Evolutionary conservation across 2,329 filamentous ascomycete genomes (phyloP).

Genomic region (Aspergillus glaucus): DNA sequence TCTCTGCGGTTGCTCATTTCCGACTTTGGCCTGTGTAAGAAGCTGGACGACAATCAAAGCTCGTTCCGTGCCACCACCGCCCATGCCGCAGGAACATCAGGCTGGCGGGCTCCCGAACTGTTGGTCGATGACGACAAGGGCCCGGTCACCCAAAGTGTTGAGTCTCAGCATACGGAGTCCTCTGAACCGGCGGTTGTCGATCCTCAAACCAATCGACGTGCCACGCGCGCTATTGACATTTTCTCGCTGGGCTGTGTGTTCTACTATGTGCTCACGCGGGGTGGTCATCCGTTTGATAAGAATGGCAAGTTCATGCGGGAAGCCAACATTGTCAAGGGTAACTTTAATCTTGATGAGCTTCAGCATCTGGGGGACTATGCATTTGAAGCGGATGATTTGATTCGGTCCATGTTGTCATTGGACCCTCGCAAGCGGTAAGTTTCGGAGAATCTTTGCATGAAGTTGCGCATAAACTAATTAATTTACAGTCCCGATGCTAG

Average conservation of each 20-base stretch:
- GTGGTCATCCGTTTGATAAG: slow-evolving; percentile 87
- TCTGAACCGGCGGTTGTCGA: slow-evolving; percentile 49
- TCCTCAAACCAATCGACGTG: slow-evolving; percentile 61
- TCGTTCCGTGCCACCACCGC: slow-evolving; percentile 93
- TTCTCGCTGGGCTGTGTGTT: slow-evolving; percentile 97
- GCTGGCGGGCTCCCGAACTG: slow-evolving; percentile 93
- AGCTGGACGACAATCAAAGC: slow-evolving; percentile 86
- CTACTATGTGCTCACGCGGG: slow-evolving; percentile 94
- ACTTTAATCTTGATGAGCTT: slow-evolving; percentile 64
- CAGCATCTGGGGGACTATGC: slow-evolving; percentile 75
- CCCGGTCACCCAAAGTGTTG: slow-evolving; percentile 20
- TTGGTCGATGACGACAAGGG: slow-evolving; percentile 70
- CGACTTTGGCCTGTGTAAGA: slow-evolving; percentile 96
- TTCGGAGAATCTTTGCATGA: background rate
- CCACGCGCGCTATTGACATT: slow-evolving; percentile 93
- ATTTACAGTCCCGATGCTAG: slow-evolving; percentile 58
- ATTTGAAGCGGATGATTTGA: slow-evolving; percentile 80
- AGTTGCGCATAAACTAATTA: background rate
- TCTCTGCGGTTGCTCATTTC: slow-evolving; percentile 85
- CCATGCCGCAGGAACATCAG: slow-evolving; percentile 85
- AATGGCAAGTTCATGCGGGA: slow-evolving; percentile 93
- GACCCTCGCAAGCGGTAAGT: slow-evolving; percentile 55
- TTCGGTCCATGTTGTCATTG: slow-evolving; percentile 69
- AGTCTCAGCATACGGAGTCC: slow-evolving; percentile 37
- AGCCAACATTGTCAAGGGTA: slow-evolving; percentile 91